Conservation (phyloP, 371 early-diverging fungal species). For the Capillidium rhysosporum region DNA sequence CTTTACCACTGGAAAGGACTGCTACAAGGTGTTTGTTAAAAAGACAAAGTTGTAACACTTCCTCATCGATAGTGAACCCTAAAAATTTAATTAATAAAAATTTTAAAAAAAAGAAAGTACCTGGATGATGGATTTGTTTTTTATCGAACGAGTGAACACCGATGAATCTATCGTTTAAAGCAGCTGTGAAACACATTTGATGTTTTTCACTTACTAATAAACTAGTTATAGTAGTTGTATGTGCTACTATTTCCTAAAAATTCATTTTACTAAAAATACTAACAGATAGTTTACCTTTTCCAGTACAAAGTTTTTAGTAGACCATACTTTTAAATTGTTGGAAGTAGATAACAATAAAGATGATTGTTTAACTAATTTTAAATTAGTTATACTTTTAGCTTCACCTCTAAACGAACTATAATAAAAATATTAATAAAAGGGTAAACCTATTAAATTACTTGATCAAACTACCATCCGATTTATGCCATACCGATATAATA, state of each 20-base stretch:
- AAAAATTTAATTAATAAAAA: neutral
- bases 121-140: neutral
- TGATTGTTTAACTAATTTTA: neutral
- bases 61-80: slow-evolving; percentile 1
- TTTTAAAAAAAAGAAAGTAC: no score
- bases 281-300: neutral
- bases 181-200: neutral
- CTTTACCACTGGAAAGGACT: no score
- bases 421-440: no score
- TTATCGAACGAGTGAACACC: neutral
- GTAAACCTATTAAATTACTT: neutral
- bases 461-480: neutral
- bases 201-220: neutral
- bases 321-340: slow-evolving; percentile 4
- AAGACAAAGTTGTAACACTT: neutral
- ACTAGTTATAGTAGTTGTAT: neutral
- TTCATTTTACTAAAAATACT: neutral
- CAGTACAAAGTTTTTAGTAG: neutral
- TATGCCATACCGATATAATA: neutral
- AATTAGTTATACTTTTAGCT: neutral
- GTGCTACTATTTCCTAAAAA: neutral
- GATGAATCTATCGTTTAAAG: slow-evolving; percentile 1
- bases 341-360: neutral
- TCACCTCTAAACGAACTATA: neutral
- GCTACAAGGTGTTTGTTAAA: no score